Base-by-base conservation (phyloP, 805 yeast genomes). In the Teunomyces stri region DNA sequence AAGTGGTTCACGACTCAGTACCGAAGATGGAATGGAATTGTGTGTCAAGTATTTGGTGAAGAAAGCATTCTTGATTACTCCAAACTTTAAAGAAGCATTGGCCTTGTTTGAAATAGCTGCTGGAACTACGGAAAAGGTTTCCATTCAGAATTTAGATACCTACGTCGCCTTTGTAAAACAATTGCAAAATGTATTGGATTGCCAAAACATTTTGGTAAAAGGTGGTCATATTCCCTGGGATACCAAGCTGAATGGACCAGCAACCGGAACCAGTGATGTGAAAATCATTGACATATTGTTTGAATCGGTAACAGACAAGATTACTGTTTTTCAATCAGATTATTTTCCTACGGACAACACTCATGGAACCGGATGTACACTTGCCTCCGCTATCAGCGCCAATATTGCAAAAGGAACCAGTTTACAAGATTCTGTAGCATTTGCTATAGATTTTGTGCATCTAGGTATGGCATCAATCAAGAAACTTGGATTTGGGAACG, bases 351-450 rank as follows among this genome's bases (percentile, higher is more conserved):
- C 89, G 0, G 62, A 65, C 2, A 79, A 84, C 57, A 81, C 88
- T 1, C 97, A 90, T 62, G 97, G 97, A 10, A 88, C 96, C 3
- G 97, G 97, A 1, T 90, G 97, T 65, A 87, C 96, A 0, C 70
- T 90, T 43, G 82, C 95, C 0, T 83, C 96, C 0, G 76, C 96
- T 0, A 84, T 90, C 51, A 84, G 94, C 0, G 82, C 94, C 2
- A 81, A 86, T 54, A 55, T 89, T 21, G 91, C 96, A 3, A 72
- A 72, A 30, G 84, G 84, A 0, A 53, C 59, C 30, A 29, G 69
- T 0, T 57, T 87, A 6, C 52, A 55, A 2, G 72, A 71, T 2
- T 71, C 96, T 0, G 77, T 87, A 6, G 72, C 72, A 6, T 66
- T 74, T 16, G 80, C 85, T 0, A 77, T 88, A 42, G 77, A 77